These are phyloP conservation scores for Pseudogymnoascus sp. DNA, from an alignment of 2,329 filamentous ascomycete genomes.

Conservation along the genomic window DNA sequence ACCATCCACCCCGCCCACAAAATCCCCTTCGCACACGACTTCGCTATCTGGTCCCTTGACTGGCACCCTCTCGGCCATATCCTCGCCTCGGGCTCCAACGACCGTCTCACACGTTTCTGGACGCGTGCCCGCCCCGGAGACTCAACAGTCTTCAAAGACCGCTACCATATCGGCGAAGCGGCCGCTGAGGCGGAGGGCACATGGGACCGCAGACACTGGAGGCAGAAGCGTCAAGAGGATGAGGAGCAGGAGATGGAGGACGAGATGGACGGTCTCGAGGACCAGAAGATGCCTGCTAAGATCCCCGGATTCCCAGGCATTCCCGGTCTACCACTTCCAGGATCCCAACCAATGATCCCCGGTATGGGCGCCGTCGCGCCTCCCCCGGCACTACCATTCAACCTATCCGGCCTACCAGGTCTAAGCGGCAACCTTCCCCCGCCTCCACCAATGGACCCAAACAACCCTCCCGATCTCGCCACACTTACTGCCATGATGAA, in stretches of 20 bases:
- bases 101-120: conserved; percentile 96
- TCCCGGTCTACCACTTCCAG: conserved; percentile 28
- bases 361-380: conserved; percentile 38
- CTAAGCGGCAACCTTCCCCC: conserved; percentile 30
- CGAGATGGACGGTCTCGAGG: conserved; percentile 83
- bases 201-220: conserved; percentile 72
- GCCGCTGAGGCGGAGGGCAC: conserved; percentile 93
- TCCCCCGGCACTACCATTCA: conserved; percentile 29
- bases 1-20: conserved; percentile 89
- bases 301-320: conserved; percentile 52
- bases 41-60: conserved; percentile 93
- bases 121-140: conserved; percentile 84
- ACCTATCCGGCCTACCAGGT: conserved; percentile 25
- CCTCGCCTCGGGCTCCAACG: conserved; percentile 89
- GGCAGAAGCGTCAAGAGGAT: conserved; percentile 75
- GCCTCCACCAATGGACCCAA: conserved; percentile 49
- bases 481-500: conserved; percentile 58
- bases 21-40: conserved; percentile 81
- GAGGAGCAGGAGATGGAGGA: conserved; percentile 92
- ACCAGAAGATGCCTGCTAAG: conserved; percentile 72
- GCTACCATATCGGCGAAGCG: conserved; percentile 90
- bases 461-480: conserved; percentile 52
- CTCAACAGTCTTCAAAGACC: conserved; percentile 74
- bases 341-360: conserved; percentile 36
- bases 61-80: conserved; percentile 98